Evolutionary conservation across 805 yeast species (phyloP).

Genomic region (Helenozyma rhizophorensis): DNA sequence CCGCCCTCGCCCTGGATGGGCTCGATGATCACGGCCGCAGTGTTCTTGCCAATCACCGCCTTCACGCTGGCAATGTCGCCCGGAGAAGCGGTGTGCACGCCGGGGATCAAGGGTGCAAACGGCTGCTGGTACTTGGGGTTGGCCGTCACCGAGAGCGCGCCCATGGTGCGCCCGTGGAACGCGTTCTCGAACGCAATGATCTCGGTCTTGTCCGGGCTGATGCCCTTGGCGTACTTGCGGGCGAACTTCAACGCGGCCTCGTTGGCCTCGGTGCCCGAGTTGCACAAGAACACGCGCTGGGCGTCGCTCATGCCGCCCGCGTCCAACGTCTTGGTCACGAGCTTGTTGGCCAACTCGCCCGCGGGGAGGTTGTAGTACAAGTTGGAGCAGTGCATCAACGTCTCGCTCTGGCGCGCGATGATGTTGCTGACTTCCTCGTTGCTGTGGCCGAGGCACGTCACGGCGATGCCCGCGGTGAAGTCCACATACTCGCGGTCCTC

Average conservation of each 20-base stretch:
- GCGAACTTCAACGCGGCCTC: constrained; percentile 61
- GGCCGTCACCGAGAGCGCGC: constrained; percentile 88
- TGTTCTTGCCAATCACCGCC: constrained; percentile 47
- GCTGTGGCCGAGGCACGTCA: constrained; percentile 89
- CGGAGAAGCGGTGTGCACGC: constrained; percentile 65
- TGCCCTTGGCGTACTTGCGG: constrained; percentile 69
- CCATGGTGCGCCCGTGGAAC: constrained; percentile 95
- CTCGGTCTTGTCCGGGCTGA: constrained; percentile 57
- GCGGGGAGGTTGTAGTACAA: constrained; percentile 82
- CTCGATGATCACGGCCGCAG: constrained; percentile 91
- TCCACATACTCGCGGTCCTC: constrained; percentile 79
- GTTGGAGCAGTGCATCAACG: constrained; percentile 80
- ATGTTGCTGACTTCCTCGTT: constrained; percentile 71
- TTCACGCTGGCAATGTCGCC: constrained; percentile 59
- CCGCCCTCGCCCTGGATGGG: constrained; percentile 99
- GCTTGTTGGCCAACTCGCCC: constrained; percentile 66
- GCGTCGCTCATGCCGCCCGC: constrained; percentile 83
- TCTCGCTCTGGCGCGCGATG: constrained; percentile 64
- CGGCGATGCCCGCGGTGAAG: constrained; percentile 95
- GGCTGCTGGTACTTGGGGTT: constrained; percentile 92
- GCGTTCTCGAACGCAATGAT: constrained; percentile 83
- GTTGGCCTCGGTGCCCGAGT: constrained; percentile 58
- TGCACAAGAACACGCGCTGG: constrained; percentile 60
- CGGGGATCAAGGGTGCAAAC: constrained; percentile 88
- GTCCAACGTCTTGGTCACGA: constrained; percentile 63